Evolutionary conservation across 257 asterid genomes (phyloP).

Genomic region (Lycium barbarum): DNA sequence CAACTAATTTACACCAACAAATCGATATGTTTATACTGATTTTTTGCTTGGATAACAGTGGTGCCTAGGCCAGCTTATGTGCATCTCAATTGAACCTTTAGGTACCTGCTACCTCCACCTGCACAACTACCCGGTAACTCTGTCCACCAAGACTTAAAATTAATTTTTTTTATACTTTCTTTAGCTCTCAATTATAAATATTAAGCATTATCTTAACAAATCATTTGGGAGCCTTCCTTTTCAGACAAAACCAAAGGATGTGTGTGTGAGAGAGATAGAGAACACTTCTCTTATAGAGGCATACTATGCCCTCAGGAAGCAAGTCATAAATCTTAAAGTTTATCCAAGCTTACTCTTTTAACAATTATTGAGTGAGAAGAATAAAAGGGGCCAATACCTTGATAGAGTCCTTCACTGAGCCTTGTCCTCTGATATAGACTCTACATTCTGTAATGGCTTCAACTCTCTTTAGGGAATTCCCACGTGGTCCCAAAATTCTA

Average conservation of each 20-base stretch:
- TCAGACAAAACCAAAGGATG: constrained; percentile 17
- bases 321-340: constrained; percentile 10
- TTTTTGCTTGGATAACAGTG: background rate
- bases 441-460: constrained; percentile 85
- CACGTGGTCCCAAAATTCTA: constrained; percentile 83
- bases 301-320: background rate
- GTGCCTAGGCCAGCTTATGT: background rate
- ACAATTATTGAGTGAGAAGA: constrained; percentile 5
- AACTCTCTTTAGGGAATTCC: constrained; percentile 80
- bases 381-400: constrained; percentile 49
- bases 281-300: constrained; percentile 21
- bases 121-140: background rate
- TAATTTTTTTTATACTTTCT: background rate
- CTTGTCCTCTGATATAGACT: constrained; percentile 74
- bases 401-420: constrained; percentile 78
- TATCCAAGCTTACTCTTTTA: background rate
- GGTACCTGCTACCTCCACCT: background rate
- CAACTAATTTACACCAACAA: background rate
- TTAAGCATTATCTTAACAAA: constrained; percentile 4
- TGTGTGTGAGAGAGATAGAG: background rate
- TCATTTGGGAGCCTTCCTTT: background rate
- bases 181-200: background rate
- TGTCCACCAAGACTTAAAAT: background rate
- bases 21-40: constrained; percentile 7
- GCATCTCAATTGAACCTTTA: background rate